A percentile compares a stretch with the other conserved stretches of the same genome.
These are phyloP conservation scores for Pterocarpus santalinus DNA, from an alignment of 306 rosid genomes.

Conservation along the genomic window DNA sequence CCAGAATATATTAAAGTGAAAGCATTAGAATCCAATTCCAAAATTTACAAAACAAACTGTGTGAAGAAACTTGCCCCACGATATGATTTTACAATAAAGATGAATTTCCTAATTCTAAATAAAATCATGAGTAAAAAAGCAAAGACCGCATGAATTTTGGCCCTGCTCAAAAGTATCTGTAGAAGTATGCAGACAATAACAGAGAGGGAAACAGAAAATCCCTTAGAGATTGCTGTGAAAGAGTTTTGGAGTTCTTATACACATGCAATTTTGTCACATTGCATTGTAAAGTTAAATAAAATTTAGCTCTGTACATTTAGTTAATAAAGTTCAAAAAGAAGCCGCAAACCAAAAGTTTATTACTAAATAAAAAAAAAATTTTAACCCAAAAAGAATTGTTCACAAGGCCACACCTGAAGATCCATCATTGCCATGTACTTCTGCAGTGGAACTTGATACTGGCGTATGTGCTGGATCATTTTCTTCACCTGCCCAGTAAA, in stretches of 20 bases:
- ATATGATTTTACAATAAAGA: neutral
- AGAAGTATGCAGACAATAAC: too few relatives aligned
- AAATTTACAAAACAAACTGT: constrained; percentile 15
- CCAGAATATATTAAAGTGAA: constrained; percentile 23
- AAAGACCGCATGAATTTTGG: neutral
- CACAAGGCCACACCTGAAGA: constrained; percentile 80
- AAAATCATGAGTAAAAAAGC: neutral
- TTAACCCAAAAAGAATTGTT: neutral
- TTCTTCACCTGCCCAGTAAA: constrained; percentile 79
- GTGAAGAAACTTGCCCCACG: neutral
- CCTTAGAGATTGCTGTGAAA: too few relatives aligned
- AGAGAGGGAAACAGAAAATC: too few relatives aligned
- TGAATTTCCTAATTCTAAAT: neutral
- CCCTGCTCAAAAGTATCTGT: neutral
- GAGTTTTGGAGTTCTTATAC: too few relatives aligned
- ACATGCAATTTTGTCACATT: too few relatives aligned
- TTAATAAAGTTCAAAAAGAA: constrained; percentile 20
- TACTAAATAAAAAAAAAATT: too few relatives aligned
- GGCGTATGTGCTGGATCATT: constrained; percentile 86
- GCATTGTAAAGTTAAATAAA: too few relatives aligned
- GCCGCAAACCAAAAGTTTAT: constrained; percentile 4
- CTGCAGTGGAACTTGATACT: constrained; percentile 91
- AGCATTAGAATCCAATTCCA: constrained; percentile 28
- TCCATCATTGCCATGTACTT: constrained; percentile 98
- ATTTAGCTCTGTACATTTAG: neutral